Base-by-base conservation (phyloP, 257 asterid species). In the Galeopsis tetrahit region DNA sequence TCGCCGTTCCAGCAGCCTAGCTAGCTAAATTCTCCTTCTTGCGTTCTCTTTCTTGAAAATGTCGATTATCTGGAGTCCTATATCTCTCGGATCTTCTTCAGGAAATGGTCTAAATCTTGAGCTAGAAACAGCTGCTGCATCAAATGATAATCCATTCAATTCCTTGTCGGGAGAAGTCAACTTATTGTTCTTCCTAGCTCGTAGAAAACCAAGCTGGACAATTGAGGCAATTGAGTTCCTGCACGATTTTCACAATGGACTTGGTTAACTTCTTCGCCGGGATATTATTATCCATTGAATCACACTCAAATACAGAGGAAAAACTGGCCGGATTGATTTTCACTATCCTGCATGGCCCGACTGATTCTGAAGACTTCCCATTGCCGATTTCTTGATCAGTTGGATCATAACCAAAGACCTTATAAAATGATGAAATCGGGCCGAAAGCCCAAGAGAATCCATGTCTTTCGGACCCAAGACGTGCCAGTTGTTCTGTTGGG, bases 401-500 rank as follows among this genome's bases (percentile, higher is more conserved):
- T 0, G 97, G 98, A 68, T 92, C 98, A 80, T 85, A 90, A 14
- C 98, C 98, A 72, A 92, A 92, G 51, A 92, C 97, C 75, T 88
- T 88, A 77, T 88, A 92, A 67, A 92, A 92, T 84, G 36, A 92
- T 92, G 71, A 92, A 92, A 81, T 92, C 97, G 0, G 98, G 98
- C n/a, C 98, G 98, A 92, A 77, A 92, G 65, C 0, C 98, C 98
- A 11, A 92, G 95, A 56, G 98, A 90, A 81, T 92, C 98, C 98
- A 92, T 92, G 78, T 92, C 98, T 63, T 92, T 92, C 1, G 98
- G 98, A 64, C 98, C 98, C 79, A 86, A 87, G 46, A 92, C 96
- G 42, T 92, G 98, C 98, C 98, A 92, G 70, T 90, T 92, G 75
- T 90, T 92, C 87, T 92, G 98, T 81, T 92, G 96, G 62, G 98